phyloP scores from a whole-genome alignment of 768 basidiomycete genomes.

The Suillus brevipes region DNA sequence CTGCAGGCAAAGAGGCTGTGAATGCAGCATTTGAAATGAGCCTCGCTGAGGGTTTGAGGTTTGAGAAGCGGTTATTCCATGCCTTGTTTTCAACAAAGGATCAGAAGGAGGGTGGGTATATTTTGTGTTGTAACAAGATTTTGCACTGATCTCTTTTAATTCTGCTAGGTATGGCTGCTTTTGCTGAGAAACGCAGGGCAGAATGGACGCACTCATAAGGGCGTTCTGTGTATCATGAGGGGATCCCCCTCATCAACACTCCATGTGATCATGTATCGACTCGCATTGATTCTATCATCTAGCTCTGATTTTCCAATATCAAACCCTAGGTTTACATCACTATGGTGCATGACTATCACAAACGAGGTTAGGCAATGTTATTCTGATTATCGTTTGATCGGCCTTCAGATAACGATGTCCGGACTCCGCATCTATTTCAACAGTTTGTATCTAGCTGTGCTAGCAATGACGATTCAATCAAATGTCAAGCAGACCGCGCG shows the following conservation, averaged over 20 bases:
- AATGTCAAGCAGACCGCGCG: not conserved
- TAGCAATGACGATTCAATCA: not conserved
- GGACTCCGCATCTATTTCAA: not conserved
- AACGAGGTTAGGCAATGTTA: not conserved
- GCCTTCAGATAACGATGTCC: not conserved
- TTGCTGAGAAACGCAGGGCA: conserved; percentile 90
- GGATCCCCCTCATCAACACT: not conserved
- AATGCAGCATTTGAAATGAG: conserved; percentile 88
- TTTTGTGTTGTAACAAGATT: not conserved
- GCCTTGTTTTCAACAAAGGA: conserved; percentile 89
- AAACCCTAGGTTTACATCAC: not conserved
- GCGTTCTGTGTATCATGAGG: not conserved
- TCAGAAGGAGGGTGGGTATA: conserved; percentile 84
- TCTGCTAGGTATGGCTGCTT: conserved; percentile 84
- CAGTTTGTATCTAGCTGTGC: not conserved
- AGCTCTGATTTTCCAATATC: not conserved
- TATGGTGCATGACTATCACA: not conserved
- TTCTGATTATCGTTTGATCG: not conserved
- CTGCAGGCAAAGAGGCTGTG: conserved; percentile 91
- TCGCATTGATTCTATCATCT: not conserved
- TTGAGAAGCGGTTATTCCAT: conserved; percentile 91
- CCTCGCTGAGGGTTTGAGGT: conserved; percentile 78
- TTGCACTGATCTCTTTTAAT: conserved; percentile 9
- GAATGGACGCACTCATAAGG: conserved; percentile 62
- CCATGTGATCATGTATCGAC: not conserved